phyloP scores from a whole-genome alignment of 2,329 filamentous ascomycete genomes.

The Botrytis porri region DNA sequence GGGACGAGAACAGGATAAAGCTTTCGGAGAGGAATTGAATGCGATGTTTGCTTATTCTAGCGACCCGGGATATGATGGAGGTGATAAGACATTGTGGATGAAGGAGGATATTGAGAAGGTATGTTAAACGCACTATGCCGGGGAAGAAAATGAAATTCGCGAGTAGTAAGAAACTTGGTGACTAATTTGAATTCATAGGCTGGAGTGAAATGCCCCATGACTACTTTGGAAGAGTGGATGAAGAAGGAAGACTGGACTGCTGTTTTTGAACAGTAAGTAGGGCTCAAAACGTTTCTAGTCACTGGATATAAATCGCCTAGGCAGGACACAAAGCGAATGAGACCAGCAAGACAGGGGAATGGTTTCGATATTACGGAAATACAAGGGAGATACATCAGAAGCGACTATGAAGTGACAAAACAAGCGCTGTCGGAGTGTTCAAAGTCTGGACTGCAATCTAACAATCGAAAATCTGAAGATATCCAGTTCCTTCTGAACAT shows the following conservation, averaged over 20 bases:
- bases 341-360: background rate
- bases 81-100: conserved; percentile 35
- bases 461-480: background rate
- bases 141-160: background rate
- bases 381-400: background rate
- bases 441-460: background rate
- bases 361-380: too few species aligned
- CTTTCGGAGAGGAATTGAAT: conserved; percentile 33
- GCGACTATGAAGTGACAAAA: background rate
- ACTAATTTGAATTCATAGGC: background rate
- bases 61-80: conserved; percentile 41
- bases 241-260: background rate
- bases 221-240: background rate
- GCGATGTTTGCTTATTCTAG: conserved; percentile 36
- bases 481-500: background rate
- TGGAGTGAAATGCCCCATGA: conserved; percentile 18
- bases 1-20: conserved; percentile 36
- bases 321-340: background rate
- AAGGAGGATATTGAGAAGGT: conserved; percentile 23
- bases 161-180: background rate
- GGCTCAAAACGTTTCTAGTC: background rate
- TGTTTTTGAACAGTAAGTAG: background rate
- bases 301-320: background rate
- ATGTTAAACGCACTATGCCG: background rate
- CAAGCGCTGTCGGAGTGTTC: background rate